Conservation (phyloP, 345 rosid genomes). For the Lumnitzera racemosa region DNA sequence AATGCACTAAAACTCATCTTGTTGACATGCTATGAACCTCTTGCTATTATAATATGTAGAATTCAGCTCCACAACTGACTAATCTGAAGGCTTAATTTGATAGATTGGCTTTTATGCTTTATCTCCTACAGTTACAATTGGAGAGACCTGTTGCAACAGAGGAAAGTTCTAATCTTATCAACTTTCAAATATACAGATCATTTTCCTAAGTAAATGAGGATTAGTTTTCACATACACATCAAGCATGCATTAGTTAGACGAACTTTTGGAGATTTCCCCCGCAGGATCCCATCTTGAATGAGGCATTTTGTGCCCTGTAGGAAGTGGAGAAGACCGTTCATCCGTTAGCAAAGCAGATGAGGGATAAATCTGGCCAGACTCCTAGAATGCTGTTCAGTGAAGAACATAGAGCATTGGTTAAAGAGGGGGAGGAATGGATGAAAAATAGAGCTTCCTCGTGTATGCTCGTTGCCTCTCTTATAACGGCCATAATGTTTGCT, state of each 20-base stretch:
- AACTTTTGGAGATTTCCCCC: not conserved
- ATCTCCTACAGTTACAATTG: too few relatives aligned
- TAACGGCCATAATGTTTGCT: slow-evolving; percentile 38
- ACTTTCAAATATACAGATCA: too few relatives aligned
- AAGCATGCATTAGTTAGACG: too few relatives aligned
- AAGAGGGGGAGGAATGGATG: slow-evolving; percentile 39
- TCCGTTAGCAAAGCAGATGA: slow-evolving; percentile 2
- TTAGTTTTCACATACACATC: not conserved
- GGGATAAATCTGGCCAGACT: slow-evolving; percentile 1
- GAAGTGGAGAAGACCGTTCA: slow-evolving; percentile 15
- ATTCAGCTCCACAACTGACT: too few relatives aligned
- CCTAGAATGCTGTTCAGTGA: slow-evolving; percentile 16
- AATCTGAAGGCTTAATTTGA: too few relatives aligned
- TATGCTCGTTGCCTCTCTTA: slow-evolving; percentile 32
- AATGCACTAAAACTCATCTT: too few relatives aligned
- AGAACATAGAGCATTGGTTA: slow-evolving; percentile 11
- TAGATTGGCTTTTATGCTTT: too few relatives aligned
- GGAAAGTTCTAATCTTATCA: too few relatives aligned
- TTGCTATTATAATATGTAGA: too few relatives aligned
- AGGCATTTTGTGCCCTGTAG: not conserved
- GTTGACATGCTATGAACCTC: too few relatives aligned
- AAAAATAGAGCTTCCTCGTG: slow-evolving; percentile 32
- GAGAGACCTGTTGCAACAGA: too few relatives aligned
- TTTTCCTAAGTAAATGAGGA: not conserved
- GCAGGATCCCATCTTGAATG: not conserved